Evolutionary conservation across 2,329 filamentous ascomycete species (phyloP), one percentile per base, ranked within the genome.

Genomic region (Aureobasidium musti): DNA sequence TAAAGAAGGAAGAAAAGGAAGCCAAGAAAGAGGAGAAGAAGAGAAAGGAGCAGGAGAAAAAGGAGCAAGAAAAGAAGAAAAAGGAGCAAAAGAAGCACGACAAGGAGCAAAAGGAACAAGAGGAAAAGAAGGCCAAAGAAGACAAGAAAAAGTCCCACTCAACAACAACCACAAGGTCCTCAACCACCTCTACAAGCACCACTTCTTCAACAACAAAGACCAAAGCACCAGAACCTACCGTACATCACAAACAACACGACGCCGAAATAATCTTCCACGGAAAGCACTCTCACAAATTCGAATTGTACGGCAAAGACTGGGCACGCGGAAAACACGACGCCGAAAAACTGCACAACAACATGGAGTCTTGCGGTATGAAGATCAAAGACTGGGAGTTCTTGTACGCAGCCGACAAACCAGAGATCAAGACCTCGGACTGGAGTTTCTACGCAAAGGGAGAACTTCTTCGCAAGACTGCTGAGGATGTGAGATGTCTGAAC

Each of bases 291-390:
- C 39, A 59, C 54, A 59, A 43, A 19, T 59, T 59, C 37, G 14
- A 39, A 28, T 21, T 59, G 21, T 59, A 59, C 54, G 54, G 54
- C 35, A 57, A 57, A 43, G 53, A 39, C n/a, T 57, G 33, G 33
- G 33, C 53, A 39, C 23, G 28, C n/a, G 21, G 21, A 5, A 57
- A 57, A 30, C 33, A 57, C 35, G 53, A 30, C 14, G 49, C 26
- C 26, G 17, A 26, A 3, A 52, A 33, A 52, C 26, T 52, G 26
- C 28, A 8, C 14, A 5, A 17, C 17, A 30, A 30, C 14, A 30
- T 52, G 26, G 14, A 33, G 19, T 19, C 11, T 6, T 52, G 49
- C 10, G 28, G 28, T 6, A 19, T 52, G 21, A 19, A 52, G 17
- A 52, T 52, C 26, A 52, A 52, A 52, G 28, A 52, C 17, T 52